A percentile compares a stretch with the other conserved stretches of the same genome.
Conservation (phyloP, 2,329 filamentous ascomycete species). For the Cladosporium sp. region DNA sequence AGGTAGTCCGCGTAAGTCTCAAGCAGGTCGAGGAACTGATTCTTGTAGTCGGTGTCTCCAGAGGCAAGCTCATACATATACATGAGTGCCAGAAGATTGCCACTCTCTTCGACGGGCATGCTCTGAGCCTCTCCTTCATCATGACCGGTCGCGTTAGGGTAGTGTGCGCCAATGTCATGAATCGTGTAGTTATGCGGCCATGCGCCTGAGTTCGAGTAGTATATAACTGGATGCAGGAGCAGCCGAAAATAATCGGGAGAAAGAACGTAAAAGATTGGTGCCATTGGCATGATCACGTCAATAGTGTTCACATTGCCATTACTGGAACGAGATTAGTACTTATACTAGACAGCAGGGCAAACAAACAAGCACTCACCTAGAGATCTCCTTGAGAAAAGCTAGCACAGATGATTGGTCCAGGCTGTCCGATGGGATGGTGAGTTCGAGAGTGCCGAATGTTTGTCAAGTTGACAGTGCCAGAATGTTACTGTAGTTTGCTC, state of each 20-base stretch:
- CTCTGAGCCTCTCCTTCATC: constrained; percentile 46
- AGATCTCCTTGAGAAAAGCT: constrained; percentile 59
- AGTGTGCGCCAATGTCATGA: constrained; percentile 69
- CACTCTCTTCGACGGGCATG: constrained; percentile 62
- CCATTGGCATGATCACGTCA: constrained; percentile 35
- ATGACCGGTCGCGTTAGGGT: constrained; percentile 65
- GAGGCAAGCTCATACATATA: constrained; percentile 44
- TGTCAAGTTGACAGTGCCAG: constrained; percentile 50
- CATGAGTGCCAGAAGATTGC: constrained; percentile 60
- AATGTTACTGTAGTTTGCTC: constrained; percentile 41
- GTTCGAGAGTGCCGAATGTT: constrained; percentile 52
- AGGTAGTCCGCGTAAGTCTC: constrained; percentile 45
- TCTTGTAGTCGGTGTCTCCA: constrained; percentile 40
- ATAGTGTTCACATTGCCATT: constrained; percentile 37
- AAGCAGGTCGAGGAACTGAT: constrained; percentile 39
- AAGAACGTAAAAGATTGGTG: constrained; percentile 40
- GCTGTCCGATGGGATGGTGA: constrained; percentile 49
- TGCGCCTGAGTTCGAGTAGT: constrained; percentile 50
- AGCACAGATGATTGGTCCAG: constrained; percentile 34
- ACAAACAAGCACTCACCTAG: constrained; percentile 32
- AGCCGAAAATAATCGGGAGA: constrained; percentile 46
- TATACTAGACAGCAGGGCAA: not conserved
- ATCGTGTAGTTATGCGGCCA: constrained; percentile 59
- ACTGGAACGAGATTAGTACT: constrained; percentile 32
- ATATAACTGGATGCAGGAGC: constrained; percentile 46